These are phyloP conservation scores for Pyrrhoderma lamaoense DNA, from an alignment of 1,284 basidiomycete genomes.

Conservation along the genomic window DNA sequence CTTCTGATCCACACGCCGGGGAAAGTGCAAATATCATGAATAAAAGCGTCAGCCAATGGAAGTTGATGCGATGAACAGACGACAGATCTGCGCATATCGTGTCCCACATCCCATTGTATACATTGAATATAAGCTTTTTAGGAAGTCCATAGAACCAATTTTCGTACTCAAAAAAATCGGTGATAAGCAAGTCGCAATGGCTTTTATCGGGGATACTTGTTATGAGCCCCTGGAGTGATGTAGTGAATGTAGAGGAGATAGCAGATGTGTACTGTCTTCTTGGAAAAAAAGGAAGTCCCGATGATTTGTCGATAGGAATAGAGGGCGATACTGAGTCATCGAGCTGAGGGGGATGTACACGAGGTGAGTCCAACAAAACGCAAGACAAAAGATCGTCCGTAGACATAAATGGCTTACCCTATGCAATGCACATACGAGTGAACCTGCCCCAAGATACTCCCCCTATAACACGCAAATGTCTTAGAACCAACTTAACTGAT, in stretches of 20 bases:
- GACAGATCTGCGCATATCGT: constrained; percentile 31
- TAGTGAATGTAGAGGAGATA: constrained; percentile 22
- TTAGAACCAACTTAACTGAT: no score
- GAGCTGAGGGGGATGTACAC: constrained; percentile 19
- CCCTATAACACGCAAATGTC: constrained; percentile 1
- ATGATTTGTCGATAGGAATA: constrained; percentile 14
- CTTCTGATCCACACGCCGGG: constrained; percentile 24
- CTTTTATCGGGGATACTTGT: constrained; percentile 32
- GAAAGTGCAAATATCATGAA: constrained; percentile 41
- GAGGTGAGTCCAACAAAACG: not conserved
- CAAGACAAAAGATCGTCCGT: not conserved
- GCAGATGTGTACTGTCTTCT: constrained; percentile 14
- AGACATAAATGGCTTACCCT: constrained; percentile 19
- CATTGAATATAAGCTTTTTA: constrained; percentile 37
- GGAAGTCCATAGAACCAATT: constrained; percentile 49
- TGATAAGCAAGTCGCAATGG: constrained; percentile 30
- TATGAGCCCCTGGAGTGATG: constrained; percentile 33
- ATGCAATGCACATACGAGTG: constrained; percentile 27
- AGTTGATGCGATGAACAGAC: constrained; percentile 33
- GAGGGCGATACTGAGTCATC: constrained; percentile 22
- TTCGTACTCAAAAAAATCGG: constrained; percentile 36
- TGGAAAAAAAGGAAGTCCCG: constrained; percentile 8
- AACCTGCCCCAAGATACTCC: constrained; percentile 28
- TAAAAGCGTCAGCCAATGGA: constrained; percentile 42
- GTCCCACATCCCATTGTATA: constrained; percentile 39